Conservation (phyloP, 2,329 filamentous ascomycete genomes). For the Plenodomus biglobosus region DNA sequence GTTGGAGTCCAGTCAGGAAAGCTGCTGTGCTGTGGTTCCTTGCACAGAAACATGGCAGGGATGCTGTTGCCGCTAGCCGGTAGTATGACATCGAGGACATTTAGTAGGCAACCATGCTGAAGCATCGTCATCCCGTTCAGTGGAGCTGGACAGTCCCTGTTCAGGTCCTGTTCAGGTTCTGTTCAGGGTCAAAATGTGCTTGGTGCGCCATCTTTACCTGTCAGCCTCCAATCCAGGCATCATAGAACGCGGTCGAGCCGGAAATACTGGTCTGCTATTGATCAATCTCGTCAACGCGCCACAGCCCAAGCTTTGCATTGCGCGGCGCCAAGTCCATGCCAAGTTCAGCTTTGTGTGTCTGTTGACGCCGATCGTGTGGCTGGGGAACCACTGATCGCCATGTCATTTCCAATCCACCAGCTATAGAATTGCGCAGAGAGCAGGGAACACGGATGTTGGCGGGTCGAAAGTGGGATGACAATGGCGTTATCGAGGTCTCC, state of each 20-base stretch:
- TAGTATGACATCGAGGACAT: slow-evolving; percentile 4
- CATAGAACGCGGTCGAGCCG: neutral
- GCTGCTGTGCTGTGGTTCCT: slow-evolving; percentile 18
- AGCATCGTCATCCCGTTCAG: neutral
- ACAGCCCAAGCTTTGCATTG: neutral
- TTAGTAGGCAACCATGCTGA: neutral
- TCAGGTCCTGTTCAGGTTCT: neutral
- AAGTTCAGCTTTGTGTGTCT: neutral
- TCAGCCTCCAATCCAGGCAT: neutral
- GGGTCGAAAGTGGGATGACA: neutral
- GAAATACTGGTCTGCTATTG: neutral
- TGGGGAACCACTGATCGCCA: neutral
- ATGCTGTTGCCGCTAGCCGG: slow-evolving; percentile 18
- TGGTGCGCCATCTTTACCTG: neutral
- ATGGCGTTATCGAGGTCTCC: neutral
- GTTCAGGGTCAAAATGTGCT: neutral
- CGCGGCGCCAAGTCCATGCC: neutral
- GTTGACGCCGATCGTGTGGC: neutral
- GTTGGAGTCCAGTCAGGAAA: slow-evolving; percentile 10
- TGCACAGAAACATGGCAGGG: slow-evolving; percentile 14
- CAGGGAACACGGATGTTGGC: neutral
- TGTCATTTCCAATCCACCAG: neutral
- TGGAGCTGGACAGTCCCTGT: neutral
- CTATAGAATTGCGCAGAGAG: neutral
- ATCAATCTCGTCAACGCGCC: neutral